Percentiles rank a stretch among this genome's conserved stretches.
Evolutionary conservation across 2,329 filamentous ascomycete genomes (phyloP).

Genomic region (Scytalidium lignicola): DNA sequence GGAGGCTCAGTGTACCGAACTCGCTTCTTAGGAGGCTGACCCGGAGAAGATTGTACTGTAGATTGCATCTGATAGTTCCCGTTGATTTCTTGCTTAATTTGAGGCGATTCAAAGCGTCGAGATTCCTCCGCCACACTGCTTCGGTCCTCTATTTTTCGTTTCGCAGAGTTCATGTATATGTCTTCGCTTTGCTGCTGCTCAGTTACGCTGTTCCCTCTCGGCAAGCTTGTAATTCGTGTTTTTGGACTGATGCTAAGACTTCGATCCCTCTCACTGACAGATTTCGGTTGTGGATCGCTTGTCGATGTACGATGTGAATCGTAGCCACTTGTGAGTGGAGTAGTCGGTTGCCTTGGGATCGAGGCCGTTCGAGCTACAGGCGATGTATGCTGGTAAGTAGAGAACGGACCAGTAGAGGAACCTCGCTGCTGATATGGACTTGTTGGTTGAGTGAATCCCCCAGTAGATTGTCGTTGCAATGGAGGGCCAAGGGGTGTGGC

Average conservation of each 20-base stretch:
- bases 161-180: slow-evolving; percentile 13
- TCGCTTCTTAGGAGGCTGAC: slow-evolving; percentile 41
- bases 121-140: slow-evolving; percentile 15
- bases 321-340: slow-evolving; percentile 34
- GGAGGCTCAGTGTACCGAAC: slow-evolving; percentile 47
- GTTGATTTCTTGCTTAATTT: slow-evolving; percentile 15
- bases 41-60: slow-evolving; percentile 15
- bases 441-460: slow-evolving; percentile 44
- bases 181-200: slow-evolving; percentile 15
- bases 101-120: slow-evolving; percentile 10
- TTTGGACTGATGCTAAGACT: slow-evolving; percentile 77
- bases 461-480: slow-evolving; percentile 39
- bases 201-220: slow-evolving; percentile 12
- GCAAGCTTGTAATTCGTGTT: slow-evolving; percentile 41
- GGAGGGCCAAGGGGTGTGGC: slow-evolving; percentile 47
- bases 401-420: slow-evolving; percentile 20
- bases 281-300: slow-evolving; percentile 34
- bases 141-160: slow-evolving; percentile 26
- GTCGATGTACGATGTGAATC: slow-evolving; percentile 43
- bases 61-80: slow-evolving; percentile 14
- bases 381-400: slow-evolving; percentile 26
- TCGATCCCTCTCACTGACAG: slow-evolving; percentile 59
- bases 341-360: slow-evolving; percentile 35
- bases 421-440: slow-evolving; percentile 57
- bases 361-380: slow-evolving; percentile 32